A percentile compares a stretch with the other conserved stretches of the same genome.
These are phyloP conservation scores for Kazachstania bromeliacearum DNA, from an alignment of 805 yeast genomes.

Conservation along the genomic window DNA sequence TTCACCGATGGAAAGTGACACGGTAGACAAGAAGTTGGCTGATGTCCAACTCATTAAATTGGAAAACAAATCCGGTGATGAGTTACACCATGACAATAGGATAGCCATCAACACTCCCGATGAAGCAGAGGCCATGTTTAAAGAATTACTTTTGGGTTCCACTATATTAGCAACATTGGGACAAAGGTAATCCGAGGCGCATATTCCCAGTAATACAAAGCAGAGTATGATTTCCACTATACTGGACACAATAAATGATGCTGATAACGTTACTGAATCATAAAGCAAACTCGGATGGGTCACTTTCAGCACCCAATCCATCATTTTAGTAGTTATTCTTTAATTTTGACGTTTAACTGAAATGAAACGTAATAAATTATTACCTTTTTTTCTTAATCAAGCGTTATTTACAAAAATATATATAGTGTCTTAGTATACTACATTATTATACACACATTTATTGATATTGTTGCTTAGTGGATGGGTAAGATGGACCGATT, in stretches of 20 bases:
- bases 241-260: slow-evolving; percentile 19
- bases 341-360: too few species aligned
- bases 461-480: slow-evolving; percentile 12
- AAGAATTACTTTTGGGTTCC: slow-evolving; percentile 9
- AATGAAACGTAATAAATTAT: too few species aligned
- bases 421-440: too few species aligned
- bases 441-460: background rate
- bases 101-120: slow-evolving; percentile 25
- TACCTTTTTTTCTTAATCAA: too few species aligned
- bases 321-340: slow-evolving; percentile 5
- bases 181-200: slow-evolving; percentile 30
- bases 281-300: slow-evolving; percentile 25
- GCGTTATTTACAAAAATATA: too few species aligned
- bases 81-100: slow-evolving; percentile 30
- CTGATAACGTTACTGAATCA: slow-evolving; percentile 13
- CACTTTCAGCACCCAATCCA: slow-evolving; percentile 18
- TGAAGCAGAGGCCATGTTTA: slow-evolving; percentile 1
- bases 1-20: slow-evolving; percentile 29
- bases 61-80: slow-evolving; percentile 31
- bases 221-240: slow-evolving; percentile 19
- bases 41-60: slow-evolving; percentile 30
- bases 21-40: slow-evolving; percentile 12
- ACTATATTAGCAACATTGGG: slow-evolving; percentile 28
- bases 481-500: slow-evolving; percentile 89
- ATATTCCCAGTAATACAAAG: slow-evolving; percentile 27